phyloP scores from a whole-genome alignment of 2,329 filamentous ascomycete species.

The Aspergillus sp. region DNA sequence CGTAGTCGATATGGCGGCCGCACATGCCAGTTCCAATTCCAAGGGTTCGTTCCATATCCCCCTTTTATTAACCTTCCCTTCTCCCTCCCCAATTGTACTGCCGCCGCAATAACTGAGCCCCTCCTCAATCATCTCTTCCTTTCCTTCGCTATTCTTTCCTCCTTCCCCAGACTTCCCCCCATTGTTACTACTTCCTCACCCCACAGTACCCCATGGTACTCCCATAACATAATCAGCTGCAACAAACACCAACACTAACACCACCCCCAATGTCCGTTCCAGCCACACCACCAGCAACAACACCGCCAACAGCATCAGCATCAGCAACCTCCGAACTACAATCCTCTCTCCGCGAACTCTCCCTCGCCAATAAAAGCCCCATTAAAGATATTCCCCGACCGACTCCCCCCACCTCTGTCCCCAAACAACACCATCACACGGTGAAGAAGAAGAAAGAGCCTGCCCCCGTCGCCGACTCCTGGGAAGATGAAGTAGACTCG shows the following conservation, averaged over 20 bases:
- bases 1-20: neutral
- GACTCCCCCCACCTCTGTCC: slow-evolving; percentile 16
- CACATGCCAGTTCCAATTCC: neutral
- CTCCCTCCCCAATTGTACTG: no score
- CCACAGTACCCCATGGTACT: neutral
- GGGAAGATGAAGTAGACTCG: slow-evolving; percentile 70
- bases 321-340: slow-evolving; percentile 31
- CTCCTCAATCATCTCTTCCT: no score
- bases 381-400: slow-evolving; percentile 29
- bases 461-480: slow-evolving; percentile 67
- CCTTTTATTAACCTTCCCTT: no score
- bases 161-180: slow-evolving; percentile 5
- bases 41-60: neutral
- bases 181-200: neutral
- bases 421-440: slow-evolving; percentile 7
- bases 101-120: no score
- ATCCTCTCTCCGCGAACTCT: slow-evolving; percentile 33
- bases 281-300: neutral
- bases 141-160: neutral
- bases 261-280: slow-evolving; percentile 20
- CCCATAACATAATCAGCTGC: neutral
- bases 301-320: neutral
- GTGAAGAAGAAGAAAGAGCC: slow-evolving; percentile 33
- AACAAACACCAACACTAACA: slow-evolving; percentile 8
- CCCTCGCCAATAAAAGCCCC: slow-evolving; percentile 33